phyloP scores from a whole-genome alignment of 345 rosid species.

The Eucalyptus coolabah region DNA sequence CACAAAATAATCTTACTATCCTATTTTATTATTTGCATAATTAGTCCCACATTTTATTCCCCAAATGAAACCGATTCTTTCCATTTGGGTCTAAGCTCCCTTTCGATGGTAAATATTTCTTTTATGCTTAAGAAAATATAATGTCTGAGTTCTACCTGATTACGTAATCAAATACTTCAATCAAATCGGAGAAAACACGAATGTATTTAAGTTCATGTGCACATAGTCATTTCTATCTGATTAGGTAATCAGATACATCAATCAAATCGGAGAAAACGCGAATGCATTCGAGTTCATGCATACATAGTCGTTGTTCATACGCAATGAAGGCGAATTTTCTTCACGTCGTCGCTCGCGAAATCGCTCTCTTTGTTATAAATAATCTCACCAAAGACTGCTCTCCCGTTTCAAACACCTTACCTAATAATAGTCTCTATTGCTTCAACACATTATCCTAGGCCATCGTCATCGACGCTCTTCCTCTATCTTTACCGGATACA shows the following conservation, averaged over 20 bases:
- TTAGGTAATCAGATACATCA: not conserved
- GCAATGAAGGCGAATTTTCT: not conserved
- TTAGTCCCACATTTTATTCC: not conserved
- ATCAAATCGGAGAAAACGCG: not conserved
- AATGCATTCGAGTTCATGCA: not conserved
- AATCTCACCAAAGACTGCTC: not conserved
- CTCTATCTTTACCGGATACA: not conserved
- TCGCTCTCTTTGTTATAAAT: not conserved
- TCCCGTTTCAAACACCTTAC: not conserved
- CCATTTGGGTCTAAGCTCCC: not conserved
- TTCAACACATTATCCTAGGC: not conserved
- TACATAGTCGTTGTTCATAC: not conserved
- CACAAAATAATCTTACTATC: not conserved
- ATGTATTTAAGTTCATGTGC: no score
- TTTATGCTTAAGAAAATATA: not conserved
- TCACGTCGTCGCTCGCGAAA: rapidly evolving
- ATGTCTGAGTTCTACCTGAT: not conserved
- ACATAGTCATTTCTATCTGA: no score
- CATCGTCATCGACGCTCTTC: not conserved
- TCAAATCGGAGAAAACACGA: no score
- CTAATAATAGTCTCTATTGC: not conserved
- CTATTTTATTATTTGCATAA: not conserved
- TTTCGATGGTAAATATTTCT: not conserved
- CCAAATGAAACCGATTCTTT: not conserved
- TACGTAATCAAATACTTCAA: not conserved